Evolutionary conservation across 2,329 filamentous ascomycete genomes (phyloP).

Genomic region (Ramichloridium luteum): DNA sequence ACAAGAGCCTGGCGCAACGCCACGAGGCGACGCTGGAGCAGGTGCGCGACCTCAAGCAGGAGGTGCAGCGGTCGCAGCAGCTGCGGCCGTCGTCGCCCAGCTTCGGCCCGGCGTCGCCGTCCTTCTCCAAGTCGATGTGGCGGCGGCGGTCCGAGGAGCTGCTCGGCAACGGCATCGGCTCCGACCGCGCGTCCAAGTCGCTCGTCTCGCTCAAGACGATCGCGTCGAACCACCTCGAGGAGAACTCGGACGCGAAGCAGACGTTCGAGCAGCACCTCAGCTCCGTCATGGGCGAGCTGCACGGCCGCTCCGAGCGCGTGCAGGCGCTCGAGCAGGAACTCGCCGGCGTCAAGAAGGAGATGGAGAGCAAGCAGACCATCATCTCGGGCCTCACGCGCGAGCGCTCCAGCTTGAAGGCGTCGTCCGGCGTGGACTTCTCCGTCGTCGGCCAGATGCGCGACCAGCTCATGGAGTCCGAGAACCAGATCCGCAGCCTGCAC

Average conservation of each 20-base stretch:
- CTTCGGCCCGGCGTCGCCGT: constrained; percentile 13
- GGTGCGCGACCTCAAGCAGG: constrained; percentile 81
- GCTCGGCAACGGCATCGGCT: constrained; percentile 26
- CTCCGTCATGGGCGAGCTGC: constrained; percentile 82
- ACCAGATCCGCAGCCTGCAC: constrained; percentile 61
- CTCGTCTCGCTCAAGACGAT: constrained; percentile 83
- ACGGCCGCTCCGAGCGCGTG: constrained; percentile 75
- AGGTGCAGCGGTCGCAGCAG: constrained; percentile 55
- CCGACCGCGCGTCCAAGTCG: constrained; percentile 83
- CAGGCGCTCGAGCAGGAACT: constrained; percentile 82
- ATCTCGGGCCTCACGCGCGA: constrained; percentile 90
- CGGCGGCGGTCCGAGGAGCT: constrained; percentile 24
- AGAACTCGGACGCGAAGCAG: constrained; percentile 71
- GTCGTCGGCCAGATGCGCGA: constrained; percentile 78
- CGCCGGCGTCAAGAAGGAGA: constrained; percentile 75
- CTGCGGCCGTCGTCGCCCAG: constrained; percentile 16
- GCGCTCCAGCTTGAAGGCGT: constrained; percentile 71
- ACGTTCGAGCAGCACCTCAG: constrained; percentile 89
- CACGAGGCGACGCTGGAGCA: constrained; percentile 73
- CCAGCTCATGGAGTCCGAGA: constrained; percentile 75
- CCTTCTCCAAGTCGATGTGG: constrained; percentile 47
- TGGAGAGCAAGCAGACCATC: constrained; percentile 92
- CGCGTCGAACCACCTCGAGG: constrained; percentile 72
- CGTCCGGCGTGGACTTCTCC: constrained; percentile 74
- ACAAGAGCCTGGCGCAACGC: constrained; percentile 68